Conservation (phyloP, 2,329 filamentous ascomycete species). For the Aspergillus sp. region DNA sequence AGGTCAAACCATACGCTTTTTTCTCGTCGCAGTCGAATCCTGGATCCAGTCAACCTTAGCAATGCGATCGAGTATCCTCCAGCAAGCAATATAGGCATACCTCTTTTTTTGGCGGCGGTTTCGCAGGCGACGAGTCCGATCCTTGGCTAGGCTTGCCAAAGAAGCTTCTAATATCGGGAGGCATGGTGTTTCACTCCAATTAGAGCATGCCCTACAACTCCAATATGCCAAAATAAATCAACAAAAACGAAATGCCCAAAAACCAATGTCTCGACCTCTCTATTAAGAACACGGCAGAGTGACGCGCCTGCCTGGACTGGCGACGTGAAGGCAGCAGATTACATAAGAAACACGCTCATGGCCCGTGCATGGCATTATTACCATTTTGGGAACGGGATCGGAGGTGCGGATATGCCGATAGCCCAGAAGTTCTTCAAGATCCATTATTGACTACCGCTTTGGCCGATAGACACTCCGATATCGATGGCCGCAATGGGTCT, state of each 20-base stretch:
- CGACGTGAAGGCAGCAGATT: conserved; percentile 19
- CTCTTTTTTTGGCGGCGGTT: conserved; percentile 39
- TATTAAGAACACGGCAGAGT: conserved; percentile 8
- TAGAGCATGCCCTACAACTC: conserved; percentile 2
- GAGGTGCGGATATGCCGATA: conserved; percentile 16
- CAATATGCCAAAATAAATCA: not conserved
- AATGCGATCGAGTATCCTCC: not conserved
- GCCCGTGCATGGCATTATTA: conserved; percentile 21
- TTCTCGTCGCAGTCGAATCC: conserved; percentile 24
- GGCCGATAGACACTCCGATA: conserved; percentile 1
- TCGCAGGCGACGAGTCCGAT: conserved; percentile 42
- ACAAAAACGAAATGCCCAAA: conserved; percentile 2
- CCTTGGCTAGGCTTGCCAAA: conserved; percentile 67
- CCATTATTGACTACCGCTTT: conserved; percentile 5
- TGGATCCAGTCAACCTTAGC: conserved; percentile 11
- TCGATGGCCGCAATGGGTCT: conserved; percentile 25
- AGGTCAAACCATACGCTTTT: conserved; percentile 25
- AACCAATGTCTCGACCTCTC: not conserved
- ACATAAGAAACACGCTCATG: conserved; percentile 17
- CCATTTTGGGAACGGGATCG: conserved; percentile 16
- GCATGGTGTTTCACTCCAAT: conserved; percentile 49
- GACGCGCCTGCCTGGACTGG: conserved; percentile 14
- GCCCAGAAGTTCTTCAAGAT: conserved; percentile 12
- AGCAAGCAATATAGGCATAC: conserved; percentile 23
- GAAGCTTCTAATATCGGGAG: conserved; percentile 80